Evolutionary conservation across 2,329 filamentous ascomycete genomes (phyloP).

Genomic region (Chaetomium sp.): DNA sequence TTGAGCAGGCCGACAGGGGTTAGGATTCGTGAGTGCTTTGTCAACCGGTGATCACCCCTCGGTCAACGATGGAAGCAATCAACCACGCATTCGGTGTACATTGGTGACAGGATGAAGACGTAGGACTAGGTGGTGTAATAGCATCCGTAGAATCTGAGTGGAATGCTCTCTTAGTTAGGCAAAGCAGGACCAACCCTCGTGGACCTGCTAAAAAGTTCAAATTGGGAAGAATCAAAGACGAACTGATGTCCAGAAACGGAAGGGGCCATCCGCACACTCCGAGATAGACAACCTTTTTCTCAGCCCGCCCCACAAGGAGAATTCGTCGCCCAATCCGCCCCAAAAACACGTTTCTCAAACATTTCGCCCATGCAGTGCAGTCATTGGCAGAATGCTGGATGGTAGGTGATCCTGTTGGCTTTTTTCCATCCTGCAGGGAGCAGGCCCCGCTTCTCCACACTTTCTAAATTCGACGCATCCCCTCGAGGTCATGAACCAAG

Average conservation of each 20-base stretch:
- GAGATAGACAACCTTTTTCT: neutral
- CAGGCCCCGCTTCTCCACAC: conserved; percentile 8
- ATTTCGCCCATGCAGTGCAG: neutral
- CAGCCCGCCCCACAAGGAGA: neutral
- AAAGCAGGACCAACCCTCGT: neutral
- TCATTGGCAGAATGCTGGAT: neutral
- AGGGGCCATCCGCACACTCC: neutral
- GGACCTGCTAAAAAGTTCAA: neutral
- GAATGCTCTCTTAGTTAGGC: neutral
- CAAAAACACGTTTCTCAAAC: neutral
- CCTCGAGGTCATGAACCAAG: too few species aligned
- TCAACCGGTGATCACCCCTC: too few species aligned
- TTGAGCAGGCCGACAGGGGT: neutral
- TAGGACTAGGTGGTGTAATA: too few species aligned
- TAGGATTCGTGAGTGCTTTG: too few species aligned
- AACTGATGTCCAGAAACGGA: neutral
- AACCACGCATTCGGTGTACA: too few species aligned
- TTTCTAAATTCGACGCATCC: neutral
- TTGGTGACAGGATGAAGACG: too few species aligned
- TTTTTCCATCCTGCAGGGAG: neutral
- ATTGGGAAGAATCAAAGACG: neutral
- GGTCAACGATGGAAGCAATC: too few species aligned
- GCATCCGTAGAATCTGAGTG: too few species aligned
- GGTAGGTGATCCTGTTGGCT: neutral
- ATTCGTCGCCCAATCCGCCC: neutral